Evolutionary conservation across 2,329 filamentous ascomycete genomes (phyloP), one percentile per base, ranked within the genome.

Genomic region (Aciculosporium take): DNA sequence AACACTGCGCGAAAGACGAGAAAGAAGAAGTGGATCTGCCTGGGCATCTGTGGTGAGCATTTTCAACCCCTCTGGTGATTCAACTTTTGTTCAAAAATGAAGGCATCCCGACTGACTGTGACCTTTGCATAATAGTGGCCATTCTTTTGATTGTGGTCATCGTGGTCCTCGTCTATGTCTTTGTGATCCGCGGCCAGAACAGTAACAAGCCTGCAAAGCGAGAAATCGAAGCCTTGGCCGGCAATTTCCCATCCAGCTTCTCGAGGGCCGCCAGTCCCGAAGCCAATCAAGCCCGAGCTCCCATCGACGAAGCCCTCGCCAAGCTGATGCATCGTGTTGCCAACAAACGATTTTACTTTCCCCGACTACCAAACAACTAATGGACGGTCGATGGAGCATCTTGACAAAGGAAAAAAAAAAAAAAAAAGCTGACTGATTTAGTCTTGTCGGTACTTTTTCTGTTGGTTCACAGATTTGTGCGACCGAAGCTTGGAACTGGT

Each of bases 21-120:
- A 51, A 84, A 79, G 67, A 94, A 93, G 86, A 95, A 95, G 82
- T 95, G 87, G 88, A 88, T 84, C 59, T 94, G 87, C 69, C 65
- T 94, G 51, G 79, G 81, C 54, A 85, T 95, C 55, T 66, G 71
- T 52, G 65, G 72, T 76, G 67, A 51, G 72, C 55, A 17, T 25
- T 10, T 20, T 10, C 3, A 12, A 17, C 4, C 10, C n/a, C n/a
- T n/a, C n/a, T n/a, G n/a, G n/a, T n/a, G n/a, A n/a, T n/a, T n/a
- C n/a, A n/a, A n/a, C n/a, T n/a, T n/a, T n/a, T n/a, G n/a, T n/a
- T n/a, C n/a, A n/a, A n/a, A n/a, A n/a, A n/a, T n/a, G n/a, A n/a
- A n/a, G n/a, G n/a, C n/a, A 7, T 33, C 18, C 17, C 25, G 27
- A 39, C 23, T 31, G n/a, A 39, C 25, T n/a, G 17, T 30, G 15